Conservation (phyloP, 345 rosid genomes). For the Clarkia xantiana region DNA sequence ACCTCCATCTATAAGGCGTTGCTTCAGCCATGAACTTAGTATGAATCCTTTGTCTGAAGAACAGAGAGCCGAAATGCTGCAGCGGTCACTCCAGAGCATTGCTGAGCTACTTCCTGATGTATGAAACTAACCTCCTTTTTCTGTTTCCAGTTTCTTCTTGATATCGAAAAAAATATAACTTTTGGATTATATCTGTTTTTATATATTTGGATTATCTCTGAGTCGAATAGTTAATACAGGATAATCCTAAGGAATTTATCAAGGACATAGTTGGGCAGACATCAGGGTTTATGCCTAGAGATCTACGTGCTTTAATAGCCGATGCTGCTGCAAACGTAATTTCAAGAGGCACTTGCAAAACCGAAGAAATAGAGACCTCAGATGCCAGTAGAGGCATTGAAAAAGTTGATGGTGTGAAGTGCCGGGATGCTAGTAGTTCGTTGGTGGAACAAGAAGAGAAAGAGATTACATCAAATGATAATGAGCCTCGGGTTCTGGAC, state of each 20-base stretch:
- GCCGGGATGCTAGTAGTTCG: slow-evolving; percentile 18
- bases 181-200: background rate
- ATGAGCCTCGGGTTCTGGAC: slow-evolving; percentile 17
- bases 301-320: slow-evolving; percentile 70
- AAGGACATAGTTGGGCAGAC: slow-evolving; percentile 84
- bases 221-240: slow-evolving; percentile 31
- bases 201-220: slow-evolving; percentile 12
- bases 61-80: slow-evolving; percentile 61
- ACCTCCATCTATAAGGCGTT: slow-evolving; percentile 71
- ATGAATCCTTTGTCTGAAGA: slow-evolving; percentile 72
- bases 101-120: slow-evolving; percentile 52
- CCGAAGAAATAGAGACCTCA: slow-evolving; percentile 8
- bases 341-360: slow-evolving; percentile 22
- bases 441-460: slow-evolving; percentile 17
- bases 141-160: background rate
- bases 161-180: background rate
- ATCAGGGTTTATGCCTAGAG: slow-evolving; percentile 88
- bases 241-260: slow-evolving; percentile 38
- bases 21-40: slow-evolving; percentile 89
- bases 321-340: slow-evolving; percentile 73
- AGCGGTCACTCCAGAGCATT: slow-evolving; percentile 56
- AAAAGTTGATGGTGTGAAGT: slow-evolving; percentile 11
- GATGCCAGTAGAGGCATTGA: slow-evolving; percentile 13
- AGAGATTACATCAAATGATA: slow-evolving; percentile 14
- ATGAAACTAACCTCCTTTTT: slow-evolving; percentile 17